Percentiles rank a stretch among this genome's conserved stretches.
Conservation (phyloP, 805 yeast genomes). For the Candida verbasci region DNA sequence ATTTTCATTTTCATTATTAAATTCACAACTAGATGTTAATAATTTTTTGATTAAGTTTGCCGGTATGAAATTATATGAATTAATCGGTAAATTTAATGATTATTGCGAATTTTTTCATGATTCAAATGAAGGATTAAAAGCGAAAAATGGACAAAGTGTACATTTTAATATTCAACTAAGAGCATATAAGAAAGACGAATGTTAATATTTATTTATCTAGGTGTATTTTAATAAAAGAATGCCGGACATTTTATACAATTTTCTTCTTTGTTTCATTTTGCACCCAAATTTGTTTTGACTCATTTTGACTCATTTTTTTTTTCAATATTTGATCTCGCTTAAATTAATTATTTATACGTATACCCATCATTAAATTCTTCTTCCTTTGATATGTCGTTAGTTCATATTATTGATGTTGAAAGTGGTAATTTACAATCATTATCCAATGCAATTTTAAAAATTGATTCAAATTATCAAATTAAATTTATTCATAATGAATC, state of each 20-base stretch:
- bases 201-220: neutral
- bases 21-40: conserved; percentile 26
- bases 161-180: conserved; percentile 8
- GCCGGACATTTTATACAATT: conserved; percentile 5
- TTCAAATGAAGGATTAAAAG: conserved; percentile 7
- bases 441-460: conserved; percentile 73
- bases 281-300: neutral
- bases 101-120: conserved; percentile 18
- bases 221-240: neutral
- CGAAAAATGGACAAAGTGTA: conserved; percentile 7
- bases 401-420: conserved; percentile 86
- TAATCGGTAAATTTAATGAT: conserved; percentile 26
- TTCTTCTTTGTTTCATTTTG: neutral
- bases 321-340: no score
- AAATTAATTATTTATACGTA: no score
- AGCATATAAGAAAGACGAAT: conserved; percentile 5
- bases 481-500: conserved; percentile 53
- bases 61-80: conserved; percentile 27
- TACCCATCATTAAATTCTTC: no score
- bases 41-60: conserved; percentile 24
- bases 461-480: conserved; percentile 63
- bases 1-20: conserved; percentile 25
- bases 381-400: conserved; percentile 12
- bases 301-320: conserved; percentile 5
- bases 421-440: conserved; percentile 92